phyloP scores from a whole-genome alignment of 192 early-diverging fungal species.

The Podila horticola region DNA sequence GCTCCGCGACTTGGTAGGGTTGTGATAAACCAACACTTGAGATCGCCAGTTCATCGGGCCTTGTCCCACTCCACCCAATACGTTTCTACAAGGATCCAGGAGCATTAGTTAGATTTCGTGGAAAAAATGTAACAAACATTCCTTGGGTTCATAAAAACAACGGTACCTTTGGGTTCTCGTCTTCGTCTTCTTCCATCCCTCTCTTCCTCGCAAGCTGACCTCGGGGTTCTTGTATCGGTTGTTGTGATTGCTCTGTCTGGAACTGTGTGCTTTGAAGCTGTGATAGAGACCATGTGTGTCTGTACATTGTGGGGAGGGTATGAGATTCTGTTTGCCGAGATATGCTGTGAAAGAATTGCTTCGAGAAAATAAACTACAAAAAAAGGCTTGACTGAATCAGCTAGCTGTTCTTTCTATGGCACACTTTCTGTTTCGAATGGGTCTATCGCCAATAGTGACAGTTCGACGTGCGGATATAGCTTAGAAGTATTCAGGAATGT shows the following conservation, averaged over 20 bases:
- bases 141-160: not conserved
- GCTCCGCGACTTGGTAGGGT: not conserved
- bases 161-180: not conserved
- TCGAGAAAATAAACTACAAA: too few relatives aligned
- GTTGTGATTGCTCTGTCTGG: not conserved
- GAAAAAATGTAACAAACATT: not conserved
- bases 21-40: not conserved
- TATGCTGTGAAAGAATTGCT: too few relatives aligned
- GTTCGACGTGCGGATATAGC: too few relatives aligned
- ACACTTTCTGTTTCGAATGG: too few relatives aligned
- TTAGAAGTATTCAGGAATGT: too few relatives aligned
- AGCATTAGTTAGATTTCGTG: not conserved
- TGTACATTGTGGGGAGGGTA: too few relatives aligned
- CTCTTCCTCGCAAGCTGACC: not conserved
- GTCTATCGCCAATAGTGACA: too few relatives aligned
- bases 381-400: too few relatives aligned
- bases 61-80: not conserved
- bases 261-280: too few relatives aligned
- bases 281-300: too few relatives aligned
- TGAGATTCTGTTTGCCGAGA: too few relatives aligned
- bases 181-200: not conserved
- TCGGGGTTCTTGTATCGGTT: not conserved
- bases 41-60: not conserved
- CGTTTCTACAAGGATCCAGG: not conserved
- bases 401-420: too few relatives aligned